Conservation (phyloP, 208 protist genomes). For the Leishmania turanica region DNA sequence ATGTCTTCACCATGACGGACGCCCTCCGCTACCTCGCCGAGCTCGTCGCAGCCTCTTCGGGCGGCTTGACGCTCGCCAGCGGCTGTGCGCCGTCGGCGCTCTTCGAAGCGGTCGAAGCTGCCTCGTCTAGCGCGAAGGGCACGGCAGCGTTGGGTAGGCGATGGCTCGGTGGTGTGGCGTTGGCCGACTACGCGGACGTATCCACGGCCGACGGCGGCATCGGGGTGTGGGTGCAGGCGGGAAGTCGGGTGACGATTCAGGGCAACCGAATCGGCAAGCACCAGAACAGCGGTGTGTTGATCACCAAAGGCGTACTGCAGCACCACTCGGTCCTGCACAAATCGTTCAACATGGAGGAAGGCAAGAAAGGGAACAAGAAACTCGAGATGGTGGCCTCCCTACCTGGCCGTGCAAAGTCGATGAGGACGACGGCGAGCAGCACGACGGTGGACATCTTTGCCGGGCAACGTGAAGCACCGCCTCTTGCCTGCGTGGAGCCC, state of each 20-base stretch:
- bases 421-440: not conserved
- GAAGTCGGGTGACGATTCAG: conserved; percentile 55
- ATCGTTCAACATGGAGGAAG: conserved; percentile 28
- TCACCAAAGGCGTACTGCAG: conserved; percentile 49
- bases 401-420: not conserved
- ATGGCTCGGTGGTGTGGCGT: conserved; percentile 35
- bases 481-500: conserved; percentile 36
- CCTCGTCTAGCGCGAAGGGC: not conserved
- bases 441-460: conserved; percentile 31
- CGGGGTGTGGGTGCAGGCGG: conserved; percentile 75
- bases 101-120: not conserved
- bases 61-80: conserved; percentile 54
- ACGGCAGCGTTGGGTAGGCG: not conserved
- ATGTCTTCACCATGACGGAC: conserved; percentile 50
- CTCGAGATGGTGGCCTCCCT: conserved; percentile 10
- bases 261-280: conserved; percentile 58
- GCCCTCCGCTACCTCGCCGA: conserved; percentile 56
- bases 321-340: conserved; percentile 53
- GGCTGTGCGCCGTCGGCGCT: conserved; percentile 36
- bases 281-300: conserved; percentile 62
- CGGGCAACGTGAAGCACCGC: conserved; percentile 26
- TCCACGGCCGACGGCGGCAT: conserved; percentile 78
- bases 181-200: conserved; percentile 53
- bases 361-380: not conserved
- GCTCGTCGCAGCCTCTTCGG: conserved; percentile 57